Percentiles rank a stretch among this genome's conserved stretches.
Conservation (phyloP, 2,329 filamentous ascomycete species). For the Apiospora koreana region DNA sequence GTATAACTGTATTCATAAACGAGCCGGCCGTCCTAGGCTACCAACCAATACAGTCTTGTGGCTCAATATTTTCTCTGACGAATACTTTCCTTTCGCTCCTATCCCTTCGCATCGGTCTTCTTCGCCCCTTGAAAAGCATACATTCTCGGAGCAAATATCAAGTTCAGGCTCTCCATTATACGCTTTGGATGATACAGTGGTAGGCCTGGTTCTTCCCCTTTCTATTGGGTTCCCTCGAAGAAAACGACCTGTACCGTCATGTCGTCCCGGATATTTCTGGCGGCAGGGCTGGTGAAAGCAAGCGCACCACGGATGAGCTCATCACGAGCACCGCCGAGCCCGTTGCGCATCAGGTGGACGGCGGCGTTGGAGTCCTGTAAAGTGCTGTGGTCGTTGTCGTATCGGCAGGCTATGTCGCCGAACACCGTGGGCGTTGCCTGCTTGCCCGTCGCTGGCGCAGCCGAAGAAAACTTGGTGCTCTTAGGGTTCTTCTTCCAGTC, state of each 20-base stretch:
- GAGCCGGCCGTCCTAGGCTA: too few species aligned
- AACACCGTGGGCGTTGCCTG: constrained; percentile 12
- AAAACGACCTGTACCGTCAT: constrained; percentile 82
- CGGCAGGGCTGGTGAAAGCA: constrained; percentile 70
- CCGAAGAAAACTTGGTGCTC: not conserved
- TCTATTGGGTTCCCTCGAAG: constrained; percentile 40
- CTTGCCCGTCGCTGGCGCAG: not conserved
- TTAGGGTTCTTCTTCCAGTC: constrained; percentile 26
- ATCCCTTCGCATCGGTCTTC: not conserved
- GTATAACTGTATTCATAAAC: too few species aligned
- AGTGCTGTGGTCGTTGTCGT: constrained; percentile 62
- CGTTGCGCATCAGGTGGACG: constrained; percentile 79
- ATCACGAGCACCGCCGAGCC: constrained; percentile 73
- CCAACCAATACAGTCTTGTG: too few species aligned
- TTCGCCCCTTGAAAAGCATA: not conserved
- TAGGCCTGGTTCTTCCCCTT: not conserved
- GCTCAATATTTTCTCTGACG: not conserved
- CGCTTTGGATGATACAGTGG: not conserved
- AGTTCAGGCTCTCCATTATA: not conserved
- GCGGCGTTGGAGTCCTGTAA: constrained; percentile 80
- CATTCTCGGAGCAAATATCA: not conserved
- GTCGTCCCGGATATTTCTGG: constrained; percentile 67
- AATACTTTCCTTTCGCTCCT: not conserved
- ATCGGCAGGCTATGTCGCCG: constrained; percentile 27
- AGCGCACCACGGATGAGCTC: constrained; percentile 74